Base-by-base conservation (phyloP, 352 stramenopile genomes). In the Vaucheria bursata region DNA sequence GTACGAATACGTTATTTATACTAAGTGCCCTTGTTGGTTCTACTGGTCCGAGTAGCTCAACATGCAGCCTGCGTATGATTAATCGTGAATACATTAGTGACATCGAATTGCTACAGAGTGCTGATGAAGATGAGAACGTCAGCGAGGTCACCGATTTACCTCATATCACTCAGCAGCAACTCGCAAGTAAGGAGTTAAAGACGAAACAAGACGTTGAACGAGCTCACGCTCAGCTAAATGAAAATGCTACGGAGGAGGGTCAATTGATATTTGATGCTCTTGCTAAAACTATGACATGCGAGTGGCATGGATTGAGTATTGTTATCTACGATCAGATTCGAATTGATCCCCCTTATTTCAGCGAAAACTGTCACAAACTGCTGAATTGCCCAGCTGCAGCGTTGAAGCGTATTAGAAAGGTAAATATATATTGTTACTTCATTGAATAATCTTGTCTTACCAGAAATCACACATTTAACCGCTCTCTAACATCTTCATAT, bases 61-160 rank as follows among this genome's bases (percentile, higher is more conserved):
- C 6, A 31, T 68, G 8, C 53, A 68, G 53, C 53, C 34, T 68
- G 53, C 53, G 53, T 2, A 68, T 68, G 53, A 34, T 68, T 31
- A 68, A 68, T 7, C 18, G 12, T 18, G 45, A 18, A 18, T 59
- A 18, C 45, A 25, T 59, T 18, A 25, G 18, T 25, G 25, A 25
- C 45, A 59, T 18, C 12, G 45, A 59, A 25, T 18, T 59, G 45
- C 45, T 59, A 25, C 18, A 18, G 45, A 25, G 25, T 18, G 45
- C 45, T 18, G 12, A 18, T 59, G 45, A 59, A 25, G 45, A 18
- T 59, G 45, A 18, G 12, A 18, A 59, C 12, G 53, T 34, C 2
- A 34, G 8, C 31, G 31, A 8, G 34, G 31, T 68, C 2, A 2
- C 2, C 31, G 53, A 2, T 68, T 34, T 68, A 34, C 31, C 2